Conservation (phyloP, 768 basidiomycete species). For the Kwoniella dejecticola region DNA sequence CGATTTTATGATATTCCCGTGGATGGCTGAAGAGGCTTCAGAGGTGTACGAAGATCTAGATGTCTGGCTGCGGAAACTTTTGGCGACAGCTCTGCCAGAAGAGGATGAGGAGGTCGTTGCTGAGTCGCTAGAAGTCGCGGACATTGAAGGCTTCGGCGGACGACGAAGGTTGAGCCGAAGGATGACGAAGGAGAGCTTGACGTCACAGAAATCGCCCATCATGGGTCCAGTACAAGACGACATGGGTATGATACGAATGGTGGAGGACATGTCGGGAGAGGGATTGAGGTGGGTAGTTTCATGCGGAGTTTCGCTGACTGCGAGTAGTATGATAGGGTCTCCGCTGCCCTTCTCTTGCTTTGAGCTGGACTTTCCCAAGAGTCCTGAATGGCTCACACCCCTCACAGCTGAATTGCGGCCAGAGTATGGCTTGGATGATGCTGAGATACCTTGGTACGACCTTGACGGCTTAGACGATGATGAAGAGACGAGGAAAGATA, state of each 20-base stretch:
- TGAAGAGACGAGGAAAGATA: conserved; percentile 2
- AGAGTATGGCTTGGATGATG: conserved; percentile 9
- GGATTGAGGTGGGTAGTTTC: conserved; percentile 37
- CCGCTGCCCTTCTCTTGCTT: conserved; percentile 1
- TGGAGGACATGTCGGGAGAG: conserved; percentile 35
- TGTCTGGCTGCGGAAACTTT: conserved; percentile 37
- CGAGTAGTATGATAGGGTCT: conserved; percentile 15
- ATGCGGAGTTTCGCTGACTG: background rate
- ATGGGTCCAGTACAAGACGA: conserved; percentile 31
- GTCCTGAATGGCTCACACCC: conserved; percentile 15
- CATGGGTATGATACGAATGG: conserved; percentile 27
- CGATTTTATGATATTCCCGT: conserved; percentile 50
- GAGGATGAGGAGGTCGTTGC: conserved; percentile 9
- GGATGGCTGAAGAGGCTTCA: conserved; percentile 45
- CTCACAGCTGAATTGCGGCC: conserved; percentile 9
- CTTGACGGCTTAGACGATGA: background rate
- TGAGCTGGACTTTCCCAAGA: conserved; percentile 13
- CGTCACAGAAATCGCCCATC: conserved; percentile 18
- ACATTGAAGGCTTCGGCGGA: conserved; percentile 4
- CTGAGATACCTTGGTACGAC: conserved; percentile 20
- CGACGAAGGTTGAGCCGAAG: conserved; percentile 8
- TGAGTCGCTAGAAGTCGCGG: background rate
- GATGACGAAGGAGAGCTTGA: conserved; percentile 23
- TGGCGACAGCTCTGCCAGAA: conserved; percentile 19
- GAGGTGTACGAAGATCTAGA: conserved; percentile 40